Evolutionary conservation across 257 asterid genomes (phyloP).

Genomic region (Agastache rugosa): DNA sequence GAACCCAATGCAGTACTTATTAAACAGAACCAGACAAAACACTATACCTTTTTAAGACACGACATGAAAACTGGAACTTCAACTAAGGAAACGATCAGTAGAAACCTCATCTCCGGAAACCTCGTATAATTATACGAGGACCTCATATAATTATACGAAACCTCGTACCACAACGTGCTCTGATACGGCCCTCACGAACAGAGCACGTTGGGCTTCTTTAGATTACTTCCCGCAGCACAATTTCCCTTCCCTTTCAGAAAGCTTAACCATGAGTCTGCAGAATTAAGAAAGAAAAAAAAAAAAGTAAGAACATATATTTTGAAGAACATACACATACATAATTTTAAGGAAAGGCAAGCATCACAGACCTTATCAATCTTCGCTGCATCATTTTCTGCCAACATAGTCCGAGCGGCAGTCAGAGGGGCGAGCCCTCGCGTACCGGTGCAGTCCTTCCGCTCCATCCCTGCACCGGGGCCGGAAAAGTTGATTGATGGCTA

Average conservation of each 20-base stretch:
- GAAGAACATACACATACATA: background rate
- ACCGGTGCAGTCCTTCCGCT: slow-evolving; percentile 50
- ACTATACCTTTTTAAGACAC: background rate
- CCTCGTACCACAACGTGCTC: too few relatives aligned
- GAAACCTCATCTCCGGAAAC: slow-evolving; percentile 6
- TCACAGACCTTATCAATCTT: slow-evolving; percentile 33
- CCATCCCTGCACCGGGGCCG: slow-evolving; percentile 39
- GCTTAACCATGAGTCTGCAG: slow-evolving; percentile 3
- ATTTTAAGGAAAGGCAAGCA: background rate
- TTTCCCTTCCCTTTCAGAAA: slow-evolving; percentile 16
- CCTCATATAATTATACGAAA: too few relatives aligned
- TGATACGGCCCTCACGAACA: slow-evolving; percentile 11
- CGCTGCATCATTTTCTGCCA: slow-evolving; percentile 29
- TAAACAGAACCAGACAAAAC: background rate
- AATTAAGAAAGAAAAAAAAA: too few relatives aligned
- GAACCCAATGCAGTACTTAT: slow-evolving; percentile 30
- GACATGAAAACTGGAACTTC: background rate
- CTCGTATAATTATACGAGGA: too few relatives aligned
- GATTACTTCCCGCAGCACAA: slow-evolving; percentile 1
- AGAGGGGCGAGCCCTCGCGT: slow-evolving; percentile 50
- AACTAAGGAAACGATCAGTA: background rate
- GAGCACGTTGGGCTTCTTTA: background rate
- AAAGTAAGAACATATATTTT: background rate
- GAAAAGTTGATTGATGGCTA: slow-evolving; percentile 55
- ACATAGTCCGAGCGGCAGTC: slow-evolving; percentile 32